Percentiles rank a stretch among this genome's conserved stretches.
Evolutionary conservation across 2,329 filamentous ascomycete genomes (phyloP).

Genomic region (Trichoderma pleuroti): DNA sequence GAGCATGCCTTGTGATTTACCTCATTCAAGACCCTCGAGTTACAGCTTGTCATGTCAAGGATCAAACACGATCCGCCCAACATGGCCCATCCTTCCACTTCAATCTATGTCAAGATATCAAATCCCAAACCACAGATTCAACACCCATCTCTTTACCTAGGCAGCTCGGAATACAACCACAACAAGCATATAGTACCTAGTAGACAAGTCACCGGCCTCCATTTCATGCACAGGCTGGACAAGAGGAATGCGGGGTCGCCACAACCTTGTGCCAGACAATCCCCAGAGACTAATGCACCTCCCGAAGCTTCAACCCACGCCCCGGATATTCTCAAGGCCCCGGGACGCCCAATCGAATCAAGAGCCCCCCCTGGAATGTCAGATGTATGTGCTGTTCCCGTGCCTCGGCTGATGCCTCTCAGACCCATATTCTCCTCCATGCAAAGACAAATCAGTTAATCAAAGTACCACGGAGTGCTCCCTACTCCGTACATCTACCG

Average conservation of each 20-base stretch:
- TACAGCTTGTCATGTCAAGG: no score
- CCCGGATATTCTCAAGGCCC: background rate
- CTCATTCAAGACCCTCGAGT: no score
- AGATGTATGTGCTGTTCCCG: background rate
- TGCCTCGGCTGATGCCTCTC: background rate
- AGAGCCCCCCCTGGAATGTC: background rate
- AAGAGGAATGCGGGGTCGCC: background rate
- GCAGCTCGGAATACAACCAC: background rate
- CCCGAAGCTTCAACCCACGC: background rate
- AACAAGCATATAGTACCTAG: background rate
- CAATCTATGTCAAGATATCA: no score
- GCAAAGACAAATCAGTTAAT: background rate
- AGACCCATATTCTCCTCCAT: background rate
- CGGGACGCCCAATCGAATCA: background rate
- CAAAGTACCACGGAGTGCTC: no score
- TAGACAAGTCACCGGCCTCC: background rate
- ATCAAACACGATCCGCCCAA: no score
- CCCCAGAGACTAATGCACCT: background rate
- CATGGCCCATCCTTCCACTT: no score
- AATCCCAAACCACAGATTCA: background rate
- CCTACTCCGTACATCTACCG: no score
- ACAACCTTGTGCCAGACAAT: background rate
- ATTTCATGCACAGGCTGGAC: background rate
- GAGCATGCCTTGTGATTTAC: no score
- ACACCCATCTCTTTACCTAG: no score